These are phyloP conservation scores for Psidium guajava DNA, from an alignment of 345 rosid genomes.

Conservation along the genomic window DNA sequence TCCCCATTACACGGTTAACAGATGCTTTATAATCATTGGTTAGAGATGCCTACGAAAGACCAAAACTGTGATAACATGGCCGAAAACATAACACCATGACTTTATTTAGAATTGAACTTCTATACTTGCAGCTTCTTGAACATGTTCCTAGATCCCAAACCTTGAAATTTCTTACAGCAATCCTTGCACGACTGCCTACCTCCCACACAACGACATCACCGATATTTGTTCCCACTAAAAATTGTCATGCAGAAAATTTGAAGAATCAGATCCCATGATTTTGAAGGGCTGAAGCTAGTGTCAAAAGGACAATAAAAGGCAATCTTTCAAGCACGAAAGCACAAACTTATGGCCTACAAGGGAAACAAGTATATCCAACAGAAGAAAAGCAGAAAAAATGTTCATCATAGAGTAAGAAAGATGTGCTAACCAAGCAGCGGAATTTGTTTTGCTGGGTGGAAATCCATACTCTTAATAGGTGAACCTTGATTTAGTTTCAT, in stretches of 20 bases:
- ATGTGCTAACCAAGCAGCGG: slow-evolving; percentile 48
- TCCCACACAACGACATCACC: slow-evolving; percentile 76
- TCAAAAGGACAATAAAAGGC: background rate
- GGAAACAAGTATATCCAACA: background rate
- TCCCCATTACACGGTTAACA: too few species aligned
- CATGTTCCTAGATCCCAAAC: too few species aligned
- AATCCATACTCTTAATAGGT: slow-evolving; percentile 77
- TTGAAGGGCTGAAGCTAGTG: background rate
- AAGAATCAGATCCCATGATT: background rate
- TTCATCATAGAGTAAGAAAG: background rate
- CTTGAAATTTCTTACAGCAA: slow-evolving; percentile 46
- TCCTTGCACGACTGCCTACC: slow-evolving; percentile 50
- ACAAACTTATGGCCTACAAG: background rate
- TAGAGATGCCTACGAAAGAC: too few species aligned
- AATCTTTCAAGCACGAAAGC: background rate
- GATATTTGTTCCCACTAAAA: slow-evolving; percentile 72
- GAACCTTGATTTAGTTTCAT: slow-evolving; percentile 61
- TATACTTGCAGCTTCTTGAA: too few species aligned
- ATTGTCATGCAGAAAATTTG: background rate
- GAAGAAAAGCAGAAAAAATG: background rate
- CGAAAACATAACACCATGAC: too few species aligned
- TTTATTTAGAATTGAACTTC: too few species aligned
- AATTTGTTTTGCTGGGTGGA: slow-evolving; percentile 64
- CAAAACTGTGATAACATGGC: too few species aligned
- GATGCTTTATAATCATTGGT: too few species aligned